Conservation (phyloP, 169 alveolate species). For the Cryptosporidium muris region DNA sequence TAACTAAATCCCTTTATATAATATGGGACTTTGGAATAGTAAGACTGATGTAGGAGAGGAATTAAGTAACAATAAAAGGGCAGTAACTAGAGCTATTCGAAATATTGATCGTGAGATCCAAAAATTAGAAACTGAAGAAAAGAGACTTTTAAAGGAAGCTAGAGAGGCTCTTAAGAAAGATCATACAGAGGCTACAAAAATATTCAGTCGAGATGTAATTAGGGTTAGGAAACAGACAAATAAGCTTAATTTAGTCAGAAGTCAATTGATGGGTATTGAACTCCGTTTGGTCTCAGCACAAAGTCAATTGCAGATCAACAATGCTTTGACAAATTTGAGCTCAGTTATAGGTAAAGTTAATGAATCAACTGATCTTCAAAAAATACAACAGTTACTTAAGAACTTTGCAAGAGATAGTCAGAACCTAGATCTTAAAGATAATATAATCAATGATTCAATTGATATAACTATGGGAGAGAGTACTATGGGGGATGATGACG, state of each 20-base stretch:
- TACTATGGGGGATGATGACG: slow-evolving; percentile 34
- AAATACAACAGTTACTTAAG: slow-evolving; percentile 30
- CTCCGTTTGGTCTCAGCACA: slow-evolving; percentile 43
- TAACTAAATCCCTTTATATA: background rate
- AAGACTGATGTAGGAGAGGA: slow-evolving; percentile 44
- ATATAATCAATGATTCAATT: slow-evolving; percentile 46
- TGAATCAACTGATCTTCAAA: slow-evolving; percentile 37
- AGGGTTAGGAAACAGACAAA: slow-evolving; percentile 49
- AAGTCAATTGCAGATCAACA: slow-evolving; percentile 62
- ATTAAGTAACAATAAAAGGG: slow-evolving; percentile 48
- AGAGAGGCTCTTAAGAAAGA: slow-evolving; percentile 43
- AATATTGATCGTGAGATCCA: slow-evolving; percentile 62
- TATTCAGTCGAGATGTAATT: slow-evolving; percentile 50
- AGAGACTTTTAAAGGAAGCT: slow-evolving; percentile 11
- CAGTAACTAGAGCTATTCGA: slow-evolving; percentile 55
- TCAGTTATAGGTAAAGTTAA: slow-evolving; percentile 57
- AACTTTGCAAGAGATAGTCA: slow-evolving; percentile 58
- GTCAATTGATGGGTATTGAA: slow-evolving; percentile 67
- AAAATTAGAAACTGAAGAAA: slow-evolving; percentile 42
- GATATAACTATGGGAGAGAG: slow-evolving; percentile 53
- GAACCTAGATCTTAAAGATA: slow-evolving; percentile 51
- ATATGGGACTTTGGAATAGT: slow-evolving; percentile 65
- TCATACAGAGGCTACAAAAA: slow-evolving; percentile 39
- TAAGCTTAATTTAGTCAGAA: slow-evolving; percentile 40
- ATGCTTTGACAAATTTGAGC: slow-evolving; percentile 25